These are phyloP conservation scores for Aspergillus tanneri DNA, from an alignment of 2,329 filamentous ascomycete genomes.

Conservation along the genomic window DNA sequence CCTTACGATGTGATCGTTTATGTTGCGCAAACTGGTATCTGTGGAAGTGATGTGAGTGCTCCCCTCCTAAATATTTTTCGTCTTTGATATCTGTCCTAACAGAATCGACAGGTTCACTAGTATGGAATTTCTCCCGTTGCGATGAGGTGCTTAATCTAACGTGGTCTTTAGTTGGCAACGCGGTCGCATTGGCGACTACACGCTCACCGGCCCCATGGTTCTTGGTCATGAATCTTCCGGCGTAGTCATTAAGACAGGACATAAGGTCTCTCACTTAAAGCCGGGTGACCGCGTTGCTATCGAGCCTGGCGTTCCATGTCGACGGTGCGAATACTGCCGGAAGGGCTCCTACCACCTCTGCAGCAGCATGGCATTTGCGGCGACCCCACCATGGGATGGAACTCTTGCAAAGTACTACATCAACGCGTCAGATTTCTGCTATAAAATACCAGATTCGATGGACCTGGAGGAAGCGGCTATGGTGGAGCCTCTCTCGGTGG, in stretches of 20 bases:
- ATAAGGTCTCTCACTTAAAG: slow-evolving; percentile 23
- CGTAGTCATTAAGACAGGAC: slow-evolving; percentile 23
- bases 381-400: slow-evolving; percentile 52
- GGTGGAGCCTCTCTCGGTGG: slow-evolving; percentile 55
- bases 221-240: slow-evolving; percentile 34
- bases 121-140: too few relatives aligned
- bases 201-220: slow-evolving; percentile 42
- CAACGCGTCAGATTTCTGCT: slow-evolving; percentile 49
- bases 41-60: slow-evolving; percentile 46
- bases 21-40: slow-evolving; percentile 48
- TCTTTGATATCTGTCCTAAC: too few relatives aligned
- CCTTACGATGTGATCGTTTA: slow-evolving; percentile 45
- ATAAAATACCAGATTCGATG: slow-evolving; percentile 48
- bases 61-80: too few relatives aligned
- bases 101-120: too few relatives aligned
- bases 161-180: too few relatives aligned
- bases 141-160: too few relatives aligned
- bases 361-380: slow-evolving; percentile 30
- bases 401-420: slow-evolving; percentile 53
- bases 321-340: too few relatives aligned
- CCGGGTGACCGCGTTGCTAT: not conserved
- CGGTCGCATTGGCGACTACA: too few relatives aligned
- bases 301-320: too few relatives aligned
- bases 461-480: slow-evolving; percentile 54
- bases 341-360: too few relatives aligned